These are phyloP conservation scores for Scedosporium dehoogii DNA, from an alignment of 2,329 filamentous ascomycete genomes.

Conservation along the genomic window DNA sequence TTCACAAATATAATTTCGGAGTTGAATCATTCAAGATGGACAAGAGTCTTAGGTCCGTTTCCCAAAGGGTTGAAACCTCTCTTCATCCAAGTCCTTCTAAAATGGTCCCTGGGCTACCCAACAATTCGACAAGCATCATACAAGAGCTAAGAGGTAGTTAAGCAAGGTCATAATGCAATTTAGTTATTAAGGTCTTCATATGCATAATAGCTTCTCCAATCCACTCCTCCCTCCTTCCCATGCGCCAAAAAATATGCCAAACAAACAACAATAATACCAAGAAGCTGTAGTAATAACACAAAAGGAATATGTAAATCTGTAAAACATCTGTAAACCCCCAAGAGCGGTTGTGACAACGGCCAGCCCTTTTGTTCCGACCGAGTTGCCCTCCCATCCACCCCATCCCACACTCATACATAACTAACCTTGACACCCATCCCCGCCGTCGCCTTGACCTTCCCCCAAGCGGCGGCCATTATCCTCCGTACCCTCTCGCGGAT, in stretches of 20 bases:
- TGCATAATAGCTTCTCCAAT: background rate
- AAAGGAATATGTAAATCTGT: background rate
- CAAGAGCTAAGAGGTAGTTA: constrained; percentile 9
- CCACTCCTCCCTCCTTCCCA: background rate
- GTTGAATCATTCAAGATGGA: no score
- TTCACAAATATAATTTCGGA: no score
- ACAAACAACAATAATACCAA: constrained; percentile 4
- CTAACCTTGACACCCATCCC: constrained; percentile 97
- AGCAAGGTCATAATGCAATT: background rate
- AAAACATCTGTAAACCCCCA: no score
- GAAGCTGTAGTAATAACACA: background rate
- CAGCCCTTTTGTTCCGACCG: no score
- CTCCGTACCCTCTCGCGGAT: constrained; percentile 65
- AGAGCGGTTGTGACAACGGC: no score
- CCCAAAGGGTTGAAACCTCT: no score
- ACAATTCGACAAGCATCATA: no score
- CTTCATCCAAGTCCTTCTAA: background rate
- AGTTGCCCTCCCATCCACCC: no score
- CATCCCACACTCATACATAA: constrained; percentile 57
- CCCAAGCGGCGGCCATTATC: constrained; percentile 61
- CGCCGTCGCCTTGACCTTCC: constrained; percentile 72
- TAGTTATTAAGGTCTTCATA: background rate
- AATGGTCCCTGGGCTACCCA: no score
- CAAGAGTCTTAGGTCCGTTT: no score
- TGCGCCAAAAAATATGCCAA: constrained; percentile 1